Base-by-base conservation (phyloP, 2,329 filamentous ascomycete species). In the Dactylellina sp. region DNA sequence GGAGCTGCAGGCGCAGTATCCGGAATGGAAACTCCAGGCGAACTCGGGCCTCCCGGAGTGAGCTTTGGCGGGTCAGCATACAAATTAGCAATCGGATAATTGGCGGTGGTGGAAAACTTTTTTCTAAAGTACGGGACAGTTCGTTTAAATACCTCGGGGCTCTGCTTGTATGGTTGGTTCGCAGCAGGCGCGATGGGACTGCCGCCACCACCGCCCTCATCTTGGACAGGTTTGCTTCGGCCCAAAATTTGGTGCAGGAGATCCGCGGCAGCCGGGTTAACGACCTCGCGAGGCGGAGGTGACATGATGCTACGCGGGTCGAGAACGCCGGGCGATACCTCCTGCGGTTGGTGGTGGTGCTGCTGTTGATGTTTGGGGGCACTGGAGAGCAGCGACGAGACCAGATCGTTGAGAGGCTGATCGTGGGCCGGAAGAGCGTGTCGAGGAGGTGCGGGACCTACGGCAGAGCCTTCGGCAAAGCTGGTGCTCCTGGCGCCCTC, bases 191-290 rank as follows among this genome's bases (percentile, higher is more conserved):
- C 53, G 46, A 47, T 24, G 25, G 25, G 59, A 35, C 63, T 56
- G 12, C 44, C 61, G 49, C 28, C 28, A 32, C 28, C 28, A 32
- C 28, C 28, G 9, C 28, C 28, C 28, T 77, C 77, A 50, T 77
- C 76, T 52, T 78, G 76, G 39, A 72, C 71, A 7, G 77, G 77
- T 40, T 79, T 93, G 59, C 91, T 89, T 53, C 90, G 89, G 79
- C 93, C 95, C 76, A 99, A 86, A 70, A 98, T 85, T 78, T 92
- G 90, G 75, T 98, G 87, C 52, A 99, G 85, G 79, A 95, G 91
- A 76, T 94, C 89, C 16, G 66, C 59, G 22, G 66, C 66, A 20
- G 81, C 96, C 91, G 2, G 93, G 91, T 80, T 92, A 89, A 50
- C 88, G 85, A 50, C 80, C 76, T 39, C 80, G 76, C 16, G 77